Conservation (phyloP, 805 yeast species). For the Teunomyces tritomae region DNA sequence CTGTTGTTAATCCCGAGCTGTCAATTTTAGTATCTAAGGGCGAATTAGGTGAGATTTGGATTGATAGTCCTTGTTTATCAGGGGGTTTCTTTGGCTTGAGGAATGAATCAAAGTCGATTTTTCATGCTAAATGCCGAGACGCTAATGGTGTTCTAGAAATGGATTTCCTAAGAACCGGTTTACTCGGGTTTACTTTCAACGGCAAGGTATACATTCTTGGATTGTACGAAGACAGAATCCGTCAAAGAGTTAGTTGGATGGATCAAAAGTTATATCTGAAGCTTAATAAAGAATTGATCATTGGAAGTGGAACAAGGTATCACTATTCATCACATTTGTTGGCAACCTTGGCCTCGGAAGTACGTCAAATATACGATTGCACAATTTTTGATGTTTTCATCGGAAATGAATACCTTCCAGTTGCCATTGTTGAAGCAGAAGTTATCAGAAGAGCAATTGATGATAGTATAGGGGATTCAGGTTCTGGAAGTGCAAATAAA, state of each 20-base stretch:
- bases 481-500: constrained; percentile 16
- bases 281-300: constrained; percentile 28
- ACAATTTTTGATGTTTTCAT: constrained; percentile 84
- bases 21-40: constrained; percentile 66
- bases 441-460: constrained; percentile 37
- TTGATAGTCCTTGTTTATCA: constrained; percentile 87
- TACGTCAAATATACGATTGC: constrained; percentile 81
- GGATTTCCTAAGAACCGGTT: constrained; percentile 86
- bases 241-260: constrained; percentile 70
- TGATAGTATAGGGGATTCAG: constrained; percentile 16
- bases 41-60: constrained; percentile 96
- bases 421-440: constrained; percentile 77
- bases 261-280: constrained; percentile 44
- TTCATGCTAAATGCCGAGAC: constrained; percentile 78
- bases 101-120: constrained; percentile 63
- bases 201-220: constrained; percentile 90
- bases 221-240: constrained; percentile 83
- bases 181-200: constrained; percentile 81
- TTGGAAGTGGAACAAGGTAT: constrained; percentile 48
- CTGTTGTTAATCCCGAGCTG: constrained; percentile 93
- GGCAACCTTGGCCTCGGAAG: constrained; percentile 76
- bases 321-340: constrained; percentile 87
- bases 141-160: constrained; percentile 66
- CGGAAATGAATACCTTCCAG: constrained; percentile 79
- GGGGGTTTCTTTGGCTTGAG: constrained; percentile 85